A percentile compares a stretch with the other conserved stretches of the same genome.
These are phyloP conservation scores for Hevea brasiliensis DNA, from an alignment of 345 rosid species.

Conservation along the genomic window DNA sequence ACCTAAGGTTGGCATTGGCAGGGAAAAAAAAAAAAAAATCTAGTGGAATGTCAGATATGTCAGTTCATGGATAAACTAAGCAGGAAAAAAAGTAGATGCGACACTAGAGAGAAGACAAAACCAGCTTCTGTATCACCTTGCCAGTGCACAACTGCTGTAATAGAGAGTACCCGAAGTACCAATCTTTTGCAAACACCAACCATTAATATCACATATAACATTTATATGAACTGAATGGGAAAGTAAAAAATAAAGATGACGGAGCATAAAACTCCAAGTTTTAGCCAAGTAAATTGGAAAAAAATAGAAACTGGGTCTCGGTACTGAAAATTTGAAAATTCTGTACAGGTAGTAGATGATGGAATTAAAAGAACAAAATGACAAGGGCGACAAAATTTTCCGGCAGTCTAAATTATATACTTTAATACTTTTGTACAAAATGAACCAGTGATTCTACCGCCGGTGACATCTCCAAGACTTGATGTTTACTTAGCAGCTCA, in stretches of 20 bases:
- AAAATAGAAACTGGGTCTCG: constrained; percentile 16
- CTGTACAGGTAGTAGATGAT: constrained; percentile 41
- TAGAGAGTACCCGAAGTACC: neutral
- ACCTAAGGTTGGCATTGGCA: constrained; percentile 11
- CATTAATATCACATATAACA: neutral
- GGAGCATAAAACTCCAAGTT: neutral
- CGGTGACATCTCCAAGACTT: constrained; percentile 30
- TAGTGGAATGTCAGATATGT: constrained; percentile 48
- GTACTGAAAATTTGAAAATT: constrained; percentile 21
- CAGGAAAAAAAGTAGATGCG: constrained; percentile 15
- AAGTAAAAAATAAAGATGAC: neutral
- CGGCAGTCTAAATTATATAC: constrained; percentile 28
- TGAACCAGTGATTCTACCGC: constrained; percentile 40
- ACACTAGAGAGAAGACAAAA: constrained; percentile 30
- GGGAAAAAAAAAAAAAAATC: constrained; percentile 20
- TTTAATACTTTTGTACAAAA: constrained; percentile 40
- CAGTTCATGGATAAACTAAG: constrained; percentile 32
- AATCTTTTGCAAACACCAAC: neutral
- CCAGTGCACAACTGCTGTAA: neutral
- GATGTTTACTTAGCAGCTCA: constrained; percentile 56
- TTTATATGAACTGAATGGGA: neutral
- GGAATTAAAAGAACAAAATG: neutral
- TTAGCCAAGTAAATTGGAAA: neutral
- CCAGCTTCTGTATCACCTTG: neutral
- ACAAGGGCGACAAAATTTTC: constrained; percentile 53